Percentiles rank a stretch among this genome's conserved stretches.
phyloP scores from a whole-genome alignment of 2,329 filamentous ascomycete genomes.

The Exophiala mesophila region DNA sequence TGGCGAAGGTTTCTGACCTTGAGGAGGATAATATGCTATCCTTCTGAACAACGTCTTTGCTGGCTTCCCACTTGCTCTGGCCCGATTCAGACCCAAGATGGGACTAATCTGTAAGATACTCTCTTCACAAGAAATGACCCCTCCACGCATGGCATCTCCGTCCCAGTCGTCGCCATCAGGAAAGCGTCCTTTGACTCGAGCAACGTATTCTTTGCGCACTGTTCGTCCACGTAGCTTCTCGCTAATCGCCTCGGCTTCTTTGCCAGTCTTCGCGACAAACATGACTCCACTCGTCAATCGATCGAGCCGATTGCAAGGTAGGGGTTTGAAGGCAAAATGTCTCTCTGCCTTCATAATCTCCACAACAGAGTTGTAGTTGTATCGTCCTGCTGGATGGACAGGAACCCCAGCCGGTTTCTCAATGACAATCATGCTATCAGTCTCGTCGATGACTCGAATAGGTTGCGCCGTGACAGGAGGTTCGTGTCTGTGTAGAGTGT shows the following conservation, averaged over 20 bases:
- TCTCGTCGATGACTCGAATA: slow-evolving; percentile 81
- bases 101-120: slow-evolving; percentile 92
- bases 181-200: slow-evolving; percentile 84
- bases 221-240: slow-evolving; percentile 72
- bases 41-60: slow-evolving; percentile 88
- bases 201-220: slow-evolving; percentile 92
- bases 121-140: slow-evolving; percentile 85
- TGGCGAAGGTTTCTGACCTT: slow-evolving; percentile 21
- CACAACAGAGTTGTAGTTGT: slow-evolving; percentile 90
- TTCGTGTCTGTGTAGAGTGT: slow-evolving; percentile 92
- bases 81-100: slow-evolving; percentile 87
- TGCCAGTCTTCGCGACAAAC: slow-evolving; percentile 87
- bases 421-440: slow-evolving; percentile 89
- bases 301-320: slow-evolving; percentile 89
- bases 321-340: slow-evolving; percentile 53
- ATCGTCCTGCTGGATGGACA: slow-evolving; percentile 90
- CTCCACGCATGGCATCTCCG: slow-evolving; percentile 21
- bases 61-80: slow-evolving; percentile 86
- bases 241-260: slow-evolving; percentile 71
- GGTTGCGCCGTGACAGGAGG: slow-evolving; percentile 80
- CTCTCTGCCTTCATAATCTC: slow-evolving; percentile 85
- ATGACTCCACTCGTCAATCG: slow-evolving; percentile 92
- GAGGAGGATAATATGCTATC: slow-evolving; percentile 75
- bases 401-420: slow-evolving; percentile 94
- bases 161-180: slow-evolving; percentile 56